Conservation (phyloP, 75 land plant genomes). For the Cupressus sempervirens region DNA sequence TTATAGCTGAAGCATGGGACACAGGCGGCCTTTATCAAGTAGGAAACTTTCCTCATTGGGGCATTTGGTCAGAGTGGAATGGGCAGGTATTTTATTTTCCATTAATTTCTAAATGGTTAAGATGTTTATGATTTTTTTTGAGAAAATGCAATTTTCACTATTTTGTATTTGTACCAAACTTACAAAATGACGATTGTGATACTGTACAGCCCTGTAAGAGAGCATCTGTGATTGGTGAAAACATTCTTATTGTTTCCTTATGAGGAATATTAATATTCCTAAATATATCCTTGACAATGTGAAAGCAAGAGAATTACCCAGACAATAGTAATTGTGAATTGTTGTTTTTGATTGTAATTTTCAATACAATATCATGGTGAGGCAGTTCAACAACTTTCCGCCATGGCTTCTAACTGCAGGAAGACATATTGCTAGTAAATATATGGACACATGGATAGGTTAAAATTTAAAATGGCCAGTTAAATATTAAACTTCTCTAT, state of each 20-base stretch:
- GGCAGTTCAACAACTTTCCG: background rate
- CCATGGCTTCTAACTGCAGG: background rate
- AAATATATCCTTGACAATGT: background rate
- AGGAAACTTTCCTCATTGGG: constrained; percentile 94
- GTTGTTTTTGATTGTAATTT: background rate
- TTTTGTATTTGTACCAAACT: background rate
- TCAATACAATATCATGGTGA: background rate
- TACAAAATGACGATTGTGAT: background rate
- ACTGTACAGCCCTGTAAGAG: background rate
- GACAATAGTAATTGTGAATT: background rate
- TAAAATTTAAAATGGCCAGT: background rate
- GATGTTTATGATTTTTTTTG: background rate
- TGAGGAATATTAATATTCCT: background rate
- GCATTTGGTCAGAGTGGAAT: constrained; percentile 99
- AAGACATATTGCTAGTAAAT: background rate
- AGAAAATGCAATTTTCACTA: background rate
- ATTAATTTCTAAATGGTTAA: background rate
- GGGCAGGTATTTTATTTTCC: constrained; percentile 58
- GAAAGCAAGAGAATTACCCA: background rate
- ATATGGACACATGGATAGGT: background rate
- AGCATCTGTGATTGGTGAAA: background rate
- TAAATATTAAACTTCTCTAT: background rate
- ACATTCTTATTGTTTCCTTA: background rate
- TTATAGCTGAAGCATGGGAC: constrained; percentile 99
- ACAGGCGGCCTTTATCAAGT: constrained; percentile 99